phyloP scores from a whole-genome alignment of 768 basidiomycete species.

The Dacryopinax primogenitus region DNA sequence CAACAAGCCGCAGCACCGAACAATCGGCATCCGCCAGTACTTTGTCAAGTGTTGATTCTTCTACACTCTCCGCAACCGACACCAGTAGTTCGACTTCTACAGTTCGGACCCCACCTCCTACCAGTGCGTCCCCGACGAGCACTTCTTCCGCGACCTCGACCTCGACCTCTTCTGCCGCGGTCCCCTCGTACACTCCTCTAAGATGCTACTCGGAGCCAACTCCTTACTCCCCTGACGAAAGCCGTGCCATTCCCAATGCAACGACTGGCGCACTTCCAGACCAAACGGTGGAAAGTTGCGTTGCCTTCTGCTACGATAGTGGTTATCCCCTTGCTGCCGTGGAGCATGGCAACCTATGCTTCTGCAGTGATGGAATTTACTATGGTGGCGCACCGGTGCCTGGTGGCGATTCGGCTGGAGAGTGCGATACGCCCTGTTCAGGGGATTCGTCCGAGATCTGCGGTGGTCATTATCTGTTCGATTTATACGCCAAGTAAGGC shows the following conservation, averaged over 20 bases:
- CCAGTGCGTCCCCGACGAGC: no score
- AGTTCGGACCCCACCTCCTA: no score
- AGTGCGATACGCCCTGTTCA: neutral
- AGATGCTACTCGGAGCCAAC: neutral
- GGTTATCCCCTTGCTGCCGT: neutral
- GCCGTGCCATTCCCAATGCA: neutral
- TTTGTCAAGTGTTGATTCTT: neutral
- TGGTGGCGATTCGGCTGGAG: neutral
- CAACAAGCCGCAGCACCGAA: neutral
- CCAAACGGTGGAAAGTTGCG: slow-evolving; percentile 3
- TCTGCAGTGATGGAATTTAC: slow-evolving; percentile 4
- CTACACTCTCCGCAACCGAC: neutral
- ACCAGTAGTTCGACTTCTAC: no score
- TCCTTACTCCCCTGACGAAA: neutral
- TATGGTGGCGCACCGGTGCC: neutral
- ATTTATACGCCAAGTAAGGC: neutral
- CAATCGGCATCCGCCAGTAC: neutral
- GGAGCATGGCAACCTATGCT: slow-evolving; percentile 4
- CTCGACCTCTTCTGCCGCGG: neutral
- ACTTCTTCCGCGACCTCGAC: neutral
- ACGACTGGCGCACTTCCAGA: neutral
- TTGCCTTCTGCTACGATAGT: neutral
- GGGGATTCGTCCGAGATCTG: neutral
- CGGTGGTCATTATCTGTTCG: slow-evolving; percentile 3
- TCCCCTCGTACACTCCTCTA: neutral